These are phyloP conservation scores for Byssoonygena ceratinophila DNA, from an alignment of 2,329 filamentous ascomycete species.

Conservation along the genomic window DNA sequence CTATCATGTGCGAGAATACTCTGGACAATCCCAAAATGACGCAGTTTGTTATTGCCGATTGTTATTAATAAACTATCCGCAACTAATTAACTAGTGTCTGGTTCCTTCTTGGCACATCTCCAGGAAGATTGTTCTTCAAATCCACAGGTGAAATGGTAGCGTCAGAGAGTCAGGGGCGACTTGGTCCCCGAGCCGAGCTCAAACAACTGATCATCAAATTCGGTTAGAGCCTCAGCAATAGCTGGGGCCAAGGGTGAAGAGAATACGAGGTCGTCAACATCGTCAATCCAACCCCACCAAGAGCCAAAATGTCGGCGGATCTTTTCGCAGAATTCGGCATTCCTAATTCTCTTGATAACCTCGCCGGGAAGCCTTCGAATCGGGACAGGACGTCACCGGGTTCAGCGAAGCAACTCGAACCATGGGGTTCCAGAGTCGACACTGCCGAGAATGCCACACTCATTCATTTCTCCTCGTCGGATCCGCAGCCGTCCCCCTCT, in stretches of 20 bases:
- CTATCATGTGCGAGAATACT: not conserved
- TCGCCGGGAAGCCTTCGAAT: not conserved
- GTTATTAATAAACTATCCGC: no score
- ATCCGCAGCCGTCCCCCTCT: not conserved
- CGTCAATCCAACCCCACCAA: not conserved
- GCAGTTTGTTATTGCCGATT: not conserved
- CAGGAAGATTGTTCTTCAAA: not conserved
- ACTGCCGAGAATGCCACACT: not conserved
- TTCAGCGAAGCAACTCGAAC: not conserved
- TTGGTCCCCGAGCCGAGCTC: not conserved
- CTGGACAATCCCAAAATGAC: not conserved
- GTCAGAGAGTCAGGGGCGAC: not conserved
- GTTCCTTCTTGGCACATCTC: not conserved
- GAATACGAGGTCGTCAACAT: not conserved
- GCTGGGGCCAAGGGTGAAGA: not conserved
- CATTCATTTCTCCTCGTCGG: slow-evolving; percentile 5
- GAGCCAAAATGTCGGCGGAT: slow-evolving; percentile 42
- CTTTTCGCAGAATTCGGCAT: slow-evolving; percentile 43
- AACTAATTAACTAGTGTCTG: not conserved
- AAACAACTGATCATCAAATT: not conserved
- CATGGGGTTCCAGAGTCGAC: not conserved
- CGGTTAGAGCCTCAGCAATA: not conserved
- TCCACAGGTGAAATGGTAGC: not conserved
- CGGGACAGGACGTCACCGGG: not conserved
- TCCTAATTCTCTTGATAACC: not conserved